Percentiles rank a stretch among this genome's conserved stretches.
Evolutionary conservation across 73 alveolate species (phyloP).

Genomic region (Stentor roeselii): DNA sequence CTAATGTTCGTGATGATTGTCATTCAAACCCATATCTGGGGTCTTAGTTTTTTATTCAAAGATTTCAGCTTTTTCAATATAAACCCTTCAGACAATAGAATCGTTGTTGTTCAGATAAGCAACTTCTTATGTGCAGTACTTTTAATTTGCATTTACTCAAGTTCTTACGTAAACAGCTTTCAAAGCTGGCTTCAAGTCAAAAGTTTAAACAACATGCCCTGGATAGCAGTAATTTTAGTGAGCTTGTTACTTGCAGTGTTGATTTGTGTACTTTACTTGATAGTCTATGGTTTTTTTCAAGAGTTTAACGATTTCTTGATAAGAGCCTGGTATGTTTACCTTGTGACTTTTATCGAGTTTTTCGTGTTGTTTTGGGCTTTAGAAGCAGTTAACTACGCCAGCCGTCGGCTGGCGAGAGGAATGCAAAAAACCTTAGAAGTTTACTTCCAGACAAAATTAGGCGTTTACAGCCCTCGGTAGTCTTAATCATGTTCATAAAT

Average conservation of each 20-base stretch:
- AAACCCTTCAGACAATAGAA: neutral
- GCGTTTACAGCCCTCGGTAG: slow-evolving; percentile 15
- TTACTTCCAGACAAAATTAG: slow-evolving; percentile 19
- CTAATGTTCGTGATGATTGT: neutral
- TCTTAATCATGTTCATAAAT: neutral
- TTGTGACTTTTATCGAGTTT: neutral
- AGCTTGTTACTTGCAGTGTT: neutral
- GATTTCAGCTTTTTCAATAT: no score
- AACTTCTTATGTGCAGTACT: slow-evolving; percentile 16
- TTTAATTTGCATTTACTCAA: neutral
- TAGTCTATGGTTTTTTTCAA: neutral
- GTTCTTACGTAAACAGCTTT: neutral
- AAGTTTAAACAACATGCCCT: neutral
- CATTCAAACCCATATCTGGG: slow-evolving; percentile 1
- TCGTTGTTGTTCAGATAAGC: neutral
- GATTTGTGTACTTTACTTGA: neutral
- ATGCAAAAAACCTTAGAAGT: neutral
- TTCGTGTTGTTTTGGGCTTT: neutral
- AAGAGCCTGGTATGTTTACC: neutral
- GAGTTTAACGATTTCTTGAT: neutral
- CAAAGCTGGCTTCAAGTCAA: slow-evolving; percentile 16
- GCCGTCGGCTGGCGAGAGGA: neutral
- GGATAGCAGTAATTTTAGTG: neutral
- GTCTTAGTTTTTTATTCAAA: neutral
- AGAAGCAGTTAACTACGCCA: neutral